Evolutionary conservation across 225 moss, liverwort and hornwort species (phyloP), one percentile per base, ranked within the genome.

Genomic region (Marchantia paleacea): DNA sequence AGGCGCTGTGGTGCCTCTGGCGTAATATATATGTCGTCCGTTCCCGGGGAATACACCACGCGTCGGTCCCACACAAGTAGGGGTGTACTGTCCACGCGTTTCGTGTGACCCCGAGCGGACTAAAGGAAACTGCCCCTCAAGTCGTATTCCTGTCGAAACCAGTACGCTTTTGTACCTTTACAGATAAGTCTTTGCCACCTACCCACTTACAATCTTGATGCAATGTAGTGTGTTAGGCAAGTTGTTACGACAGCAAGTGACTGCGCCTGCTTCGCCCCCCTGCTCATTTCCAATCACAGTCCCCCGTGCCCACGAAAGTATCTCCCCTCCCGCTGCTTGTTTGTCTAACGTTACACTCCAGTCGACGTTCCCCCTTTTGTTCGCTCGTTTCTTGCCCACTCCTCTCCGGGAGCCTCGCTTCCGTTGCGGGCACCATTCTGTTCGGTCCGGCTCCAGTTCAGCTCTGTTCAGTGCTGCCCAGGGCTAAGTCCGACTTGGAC

Each of bases 131-230:
- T 74, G 50, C 54, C 16, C 7, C 14, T 51, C 29, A 13, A 1
- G 20, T 29, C 14, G 7, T 10, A 12, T n/a, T 55, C 55, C 28
- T 28, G 28, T 55, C 73, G 73, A 52, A 49, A 10, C 49, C n/a
- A 13, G 73, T 16, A 29, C 28, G 15, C 55, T 29, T 55, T 55
- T 5, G 74, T 54, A 30, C 74, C 74, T 74, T 53, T 74, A 26
- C 55, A 55, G 74, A 74, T 74, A 53, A 74, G 53, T 74, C 28
- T 26, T 16, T 55, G 26, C 74, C 29, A 74, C 74, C 74, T 74
- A 74, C 74, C 74, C 74, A 73, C 73, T 73, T 70, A 70, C 70
- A 49, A 20, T 19, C 8, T 70, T 47, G 70, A 14, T 69, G 39
- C 16, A 18, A 66, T 28, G 66, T 29, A 11, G 66, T 29, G 66